Conservation (phyloP, 1,139 yeast genomes). For the Nakaseomyces sp. region DNA sequence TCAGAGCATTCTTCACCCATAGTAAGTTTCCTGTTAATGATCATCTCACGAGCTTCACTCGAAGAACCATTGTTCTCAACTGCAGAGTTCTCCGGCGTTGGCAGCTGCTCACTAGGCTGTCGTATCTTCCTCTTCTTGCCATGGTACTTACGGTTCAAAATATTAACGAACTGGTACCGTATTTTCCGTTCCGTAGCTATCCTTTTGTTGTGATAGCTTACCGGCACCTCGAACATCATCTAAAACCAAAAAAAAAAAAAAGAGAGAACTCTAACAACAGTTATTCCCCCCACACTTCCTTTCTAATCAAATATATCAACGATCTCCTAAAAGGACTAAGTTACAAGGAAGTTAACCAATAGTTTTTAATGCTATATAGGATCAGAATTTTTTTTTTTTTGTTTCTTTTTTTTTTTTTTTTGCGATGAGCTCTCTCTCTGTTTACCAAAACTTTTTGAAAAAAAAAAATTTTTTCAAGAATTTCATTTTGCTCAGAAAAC, state of each 20-base stretch:
- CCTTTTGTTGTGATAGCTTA: slow-evolving; percentile 13
- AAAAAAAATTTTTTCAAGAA: background rate
- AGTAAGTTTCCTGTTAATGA: background rate
- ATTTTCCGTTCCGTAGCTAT: slow-evolving; percentile 21
- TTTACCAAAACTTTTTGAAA: background rate
- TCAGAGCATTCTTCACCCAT: slow-evolving; percentile 3
- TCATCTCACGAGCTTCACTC: background rate
- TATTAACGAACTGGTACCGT: slow-evolving; percentile 25
- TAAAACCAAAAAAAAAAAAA: too few species aligned
- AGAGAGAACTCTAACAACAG: too few species aligned
- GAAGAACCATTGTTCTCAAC: slow-evolving; percentile 12
- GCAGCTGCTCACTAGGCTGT: slow-evolving; percentile 12
- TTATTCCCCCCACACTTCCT: too few species aligned
- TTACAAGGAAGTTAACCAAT: too few species aligned
- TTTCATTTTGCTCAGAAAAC: too few species aligned
- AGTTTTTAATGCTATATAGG: too few species aligned
- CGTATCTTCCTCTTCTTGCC: slow-evolving; percentile 8
- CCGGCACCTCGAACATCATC: slow-evolving; percentile 28
- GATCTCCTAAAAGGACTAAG: too few species aligned
- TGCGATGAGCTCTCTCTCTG: slow-evolving; percentile 4
- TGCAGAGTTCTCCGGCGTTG: slow-evolving; percentile 27
- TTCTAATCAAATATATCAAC: too few species aligned
- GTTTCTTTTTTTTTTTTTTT: background rate
- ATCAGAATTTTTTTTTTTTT: background rate
- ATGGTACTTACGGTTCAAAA: slow-evolving; percentile 15